Conservation (phyloP, 257 asterid species). For the Capsicum baccatum region DNA sequence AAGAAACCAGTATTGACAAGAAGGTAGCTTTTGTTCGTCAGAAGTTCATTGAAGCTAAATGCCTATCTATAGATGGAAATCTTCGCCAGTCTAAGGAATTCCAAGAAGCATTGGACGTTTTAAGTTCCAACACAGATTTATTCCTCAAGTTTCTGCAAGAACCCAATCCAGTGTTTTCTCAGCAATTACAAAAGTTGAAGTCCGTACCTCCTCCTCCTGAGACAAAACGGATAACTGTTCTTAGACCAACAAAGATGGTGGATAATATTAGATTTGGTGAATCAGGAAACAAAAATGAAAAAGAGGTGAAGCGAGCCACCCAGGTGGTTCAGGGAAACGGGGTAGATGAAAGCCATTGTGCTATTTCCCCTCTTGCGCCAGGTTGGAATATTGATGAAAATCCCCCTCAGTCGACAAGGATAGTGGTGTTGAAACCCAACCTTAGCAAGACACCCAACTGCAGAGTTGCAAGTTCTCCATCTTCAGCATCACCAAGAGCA, state of each 20-base stretch:
- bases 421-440: conserved; percentile 93
- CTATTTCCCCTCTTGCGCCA: conserved; percentile 47
- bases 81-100: conserved; percentile 83
- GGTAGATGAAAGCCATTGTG: conserved; percentile 46
- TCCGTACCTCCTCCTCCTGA: conserved; percentile 71
- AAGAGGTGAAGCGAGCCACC: conserved; percentile 45
- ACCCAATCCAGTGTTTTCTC: conserved; percentile 75
- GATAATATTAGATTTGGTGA: conserved; percentile 51
- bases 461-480: conserved; percentile 59
- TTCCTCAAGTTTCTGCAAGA: conserved; percentile 91
- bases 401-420: conserved; percentile 79
- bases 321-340: conserved; percentile 43
- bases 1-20: conserved; percentile 52
- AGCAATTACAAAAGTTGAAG: conserved; percentile 60
- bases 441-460: conserved; percentile 55
- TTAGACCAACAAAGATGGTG: conserved; percentile 76
- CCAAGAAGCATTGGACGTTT: conserved; percentile 88
- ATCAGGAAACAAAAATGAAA: conserved; percentile 55
- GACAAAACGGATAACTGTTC: conserved; percentile 89
- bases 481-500: conserved; percentile 53
- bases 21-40: conserved; percentile 89
- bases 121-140: conserved; percentile 83
- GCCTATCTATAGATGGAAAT: conserved; percentile 76
- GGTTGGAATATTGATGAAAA: conserved; percentile 55
- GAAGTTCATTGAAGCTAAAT: conserved; percentile 88